These are phyloP conservation scores for Citrus unshiu DNA, from an alignment of 345 rosid genomes.

Conservation along the genomic window DNA sequence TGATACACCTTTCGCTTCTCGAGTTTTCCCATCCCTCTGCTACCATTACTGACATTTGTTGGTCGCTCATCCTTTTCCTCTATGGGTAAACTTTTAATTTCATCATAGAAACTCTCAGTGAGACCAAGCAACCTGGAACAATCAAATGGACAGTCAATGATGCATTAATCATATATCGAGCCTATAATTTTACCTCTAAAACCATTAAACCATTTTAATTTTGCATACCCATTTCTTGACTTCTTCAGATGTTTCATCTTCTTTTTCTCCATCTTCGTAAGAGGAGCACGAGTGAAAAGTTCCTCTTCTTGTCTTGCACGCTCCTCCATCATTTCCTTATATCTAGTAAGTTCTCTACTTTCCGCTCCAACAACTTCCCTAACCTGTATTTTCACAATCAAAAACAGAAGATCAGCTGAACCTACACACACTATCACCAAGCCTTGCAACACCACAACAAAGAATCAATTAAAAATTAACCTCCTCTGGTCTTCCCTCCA, in stretches of 20 bases:
- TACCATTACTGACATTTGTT: constrained; percentile 19
- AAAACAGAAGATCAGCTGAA: constrained; percentile 10
- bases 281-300: constrained; percentile 65
- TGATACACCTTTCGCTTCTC: constrained; percentile 65
- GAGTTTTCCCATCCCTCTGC: constrained; percentile 36
- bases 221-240: constrained; percentile 75
- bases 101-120: constrained; percentile 65
- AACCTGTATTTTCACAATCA: constrained; percentile 42
- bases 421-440: not conserved
- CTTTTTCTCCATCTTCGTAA: constrained; percentile 69
- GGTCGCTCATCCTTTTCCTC: constrained; percentile 37
- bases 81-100: constrained; percentile 54
- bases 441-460: not conserved
- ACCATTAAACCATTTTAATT: not conserved
- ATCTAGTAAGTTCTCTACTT: constrained; percentile 61
- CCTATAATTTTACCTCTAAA: not conserved
- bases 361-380: constrained; percentile 62
- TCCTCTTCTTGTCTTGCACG: constrained; percentile 78
- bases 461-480: constrained; percentile 30
- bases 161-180: not conserved
- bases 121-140: constrained; percentile 68
- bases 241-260: constrained; percentile 65
- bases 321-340: constrained; percentile 53
- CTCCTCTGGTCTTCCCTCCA: constrained; percentile 88
- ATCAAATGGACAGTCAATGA: constrained; percentile 20